Conservation (phyloP, 2,329 filamentous ascomycete genomes). For the Fusarium foetens region DNA sequence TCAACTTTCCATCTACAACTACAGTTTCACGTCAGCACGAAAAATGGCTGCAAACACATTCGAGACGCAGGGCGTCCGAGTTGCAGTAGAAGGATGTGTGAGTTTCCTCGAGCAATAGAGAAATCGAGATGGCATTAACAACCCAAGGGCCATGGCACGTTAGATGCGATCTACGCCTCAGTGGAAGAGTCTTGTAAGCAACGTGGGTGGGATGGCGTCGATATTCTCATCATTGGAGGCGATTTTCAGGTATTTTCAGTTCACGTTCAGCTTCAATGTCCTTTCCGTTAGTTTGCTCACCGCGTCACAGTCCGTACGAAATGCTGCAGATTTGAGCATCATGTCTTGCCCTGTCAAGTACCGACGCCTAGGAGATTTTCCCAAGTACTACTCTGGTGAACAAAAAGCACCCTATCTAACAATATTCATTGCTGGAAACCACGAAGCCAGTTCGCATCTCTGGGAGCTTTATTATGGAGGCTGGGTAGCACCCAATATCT, state of each 20-base stretch:
- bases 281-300: slow-evolving; percentile 2
- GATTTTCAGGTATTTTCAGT: slow-evolving; percentile 79
- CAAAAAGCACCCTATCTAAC: slow-evolving; percentile 86
- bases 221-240: slow-evolving; percentile 92
- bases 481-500: slow-evolving; percentile 97
- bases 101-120: slow-evolving; percentile 46
- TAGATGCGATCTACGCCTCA: slow-evolving; percentile 90
- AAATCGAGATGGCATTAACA: slow-evolving; percentile 28
- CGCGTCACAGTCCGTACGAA: slow-evolving; percentile 76
- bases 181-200: slow-evolving; percentile 74
- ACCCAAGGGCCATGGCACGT: slow-evolving; percentile 83
- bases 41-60: slow-evolving; percentile 49
- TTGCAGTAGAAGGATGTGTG: slow-evolving; percentile 90
- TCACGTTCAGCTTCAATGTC: neutral
- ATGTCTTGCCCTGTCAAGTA: slow-evolving; percentile 93
- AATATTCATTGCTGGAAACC: slow-evolving; percentile 92
- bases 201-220: slow-evolving; percentile 82
- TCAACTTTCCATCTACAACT: slow-evolving; percentile 31
- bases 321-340: slow-evolving; percentile 85
- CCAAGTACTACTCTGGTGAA: slow-evolving; percentile 88
- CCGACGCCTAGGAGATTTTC: slow-evolving; percentile 88
- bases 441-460: slow-evolving; percentile 90
- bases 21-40: neutral
- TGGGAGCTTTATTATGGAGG: slow-evolving; percentile 96
- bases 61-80: slow-evolving; percentile 66